Evolutionary conservation across 225 moss, liverwort and hornwort genomes (phyloP), one percentile per base, ranked within the genome.

Genomic region (Straminergon stramineum): DNA sequence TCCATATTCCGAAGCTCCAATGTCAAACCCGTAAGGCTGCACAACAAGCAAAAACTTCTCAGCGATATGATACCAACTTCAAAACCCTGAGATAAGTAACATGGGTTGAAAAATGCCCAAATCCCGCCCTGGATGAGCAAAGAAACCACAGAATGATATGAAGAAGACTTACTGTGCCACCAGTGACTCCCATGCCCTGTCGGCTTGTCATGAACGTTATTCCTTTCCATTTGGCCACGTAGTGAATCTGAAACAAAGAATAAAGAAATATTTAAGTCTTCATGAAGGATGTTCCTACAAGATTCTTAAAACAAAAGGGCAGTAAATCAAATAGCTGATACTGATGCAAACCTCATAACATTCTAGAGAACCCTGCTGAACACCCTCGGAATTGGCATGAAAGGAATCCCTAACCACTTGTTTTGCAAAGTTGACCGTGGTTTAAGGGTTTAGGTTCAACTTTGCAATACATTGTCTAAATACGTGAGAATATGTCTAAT

Each of bases 191-290:
- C 96, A 97, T 92, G 89, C 99, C 99, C 89, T 97, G 96, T 79
- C 97, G 94, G 87, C 99, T 99, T 91, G 99, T 99, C 95, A 97
- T 96, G 84, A 99, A 97, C 53, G 99, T 97, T 65, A 99, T 57
- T 34, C 99, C 99, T 90, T 99, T 99, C 97, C 97, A 99, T 90
- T 97, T 99, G 35, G 95, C 97, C 43, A 97, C 97, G 83, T 97
- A 97, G 78, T 97, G 97, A 64, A 99, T 88, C 99, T 97, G 82
- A 88, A 78, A 84, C 61, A 85, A 87, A 70, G 65, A 58, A 84
- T 22, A 85, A 83, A 73, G 13, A 76, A 86, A 76, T 35, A 45
- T 24, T 88, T 34, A 84, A 63, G 64, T 51, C 64, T 51, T 85
- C 85, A 86, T 17, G 32, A 66, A 82, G 41, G n/a, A 69, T 61